Percentiles rank a stretch among this genome's conserved stretches.
Evolutionary conservation across 345 rosid genomes (phyloP).

Genomic region (Erucastrum elatum): DNA sequence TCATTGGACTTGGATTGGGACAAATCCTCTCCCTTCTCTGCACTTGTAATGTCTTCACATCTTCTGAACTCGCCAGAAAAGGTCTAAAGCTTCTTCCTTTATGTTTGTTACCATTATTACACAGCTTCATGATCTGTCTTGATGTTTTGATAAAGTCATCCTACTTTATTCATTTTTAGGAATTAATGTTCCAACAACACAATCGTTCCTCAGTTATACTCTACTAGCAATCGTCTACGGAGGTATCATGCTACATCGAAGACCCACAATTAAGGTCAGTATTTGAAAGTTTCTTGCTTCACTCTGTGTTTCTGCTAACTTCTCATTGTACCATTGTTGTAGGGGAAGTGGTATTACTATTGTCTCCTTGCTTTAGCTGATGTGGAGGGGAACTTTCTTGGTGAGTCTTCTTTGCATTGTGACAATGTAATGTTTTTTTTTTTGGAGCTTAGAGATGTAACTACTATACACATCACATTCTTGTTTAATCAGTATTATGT

Average conservation of each 20-base stretch:
- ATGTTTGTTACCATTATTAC: background rate
- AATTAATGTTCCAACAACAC: constrained; percentile 61
- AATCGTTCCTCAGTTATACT: constrained; percentile 52
- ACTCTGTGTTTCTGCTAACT: too few species aligned
- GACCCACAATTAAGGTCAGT: constrained; percentile 51
- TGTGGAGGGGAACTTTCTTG: constrained; percentile 90
- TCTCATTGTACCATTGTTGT: constrained; percentile 21
- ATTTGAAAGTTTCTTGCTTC: background rate
- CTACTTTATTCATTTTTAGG: constrained; percentile 33
- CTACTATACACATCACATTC: background rate
- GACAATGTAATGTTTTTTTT: too few species aligned
- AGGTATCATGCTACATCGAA: constrained; percentile 45
- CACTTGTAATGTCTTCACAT: constrained; percentile 53
- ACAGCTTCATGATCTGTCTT: background rate
- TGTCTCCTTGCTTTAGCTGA: constrained; percentile 69
- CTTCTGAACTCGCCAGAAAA: constrained; percentile 66
- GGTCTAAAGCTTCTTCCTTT: constrained; percentile 39
- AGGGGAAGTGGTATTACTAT: constrained; percentile 93
- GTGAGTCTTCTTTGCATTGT: constrained; percentile 45
- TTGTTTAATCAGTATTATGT: background rate
- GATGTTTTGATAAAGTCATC: background rate
- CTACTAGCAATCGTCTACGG: constrained; percentile 20
- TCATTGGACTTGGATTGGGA: constrained; percentile 71
- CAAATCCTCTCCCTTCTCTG: constrained; percentile 68
- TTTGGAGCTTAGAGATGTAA: background rate